Conservation (phyloP, 192 early-diverging fungal species). For the Polychytrium aggregatum region DNA sequence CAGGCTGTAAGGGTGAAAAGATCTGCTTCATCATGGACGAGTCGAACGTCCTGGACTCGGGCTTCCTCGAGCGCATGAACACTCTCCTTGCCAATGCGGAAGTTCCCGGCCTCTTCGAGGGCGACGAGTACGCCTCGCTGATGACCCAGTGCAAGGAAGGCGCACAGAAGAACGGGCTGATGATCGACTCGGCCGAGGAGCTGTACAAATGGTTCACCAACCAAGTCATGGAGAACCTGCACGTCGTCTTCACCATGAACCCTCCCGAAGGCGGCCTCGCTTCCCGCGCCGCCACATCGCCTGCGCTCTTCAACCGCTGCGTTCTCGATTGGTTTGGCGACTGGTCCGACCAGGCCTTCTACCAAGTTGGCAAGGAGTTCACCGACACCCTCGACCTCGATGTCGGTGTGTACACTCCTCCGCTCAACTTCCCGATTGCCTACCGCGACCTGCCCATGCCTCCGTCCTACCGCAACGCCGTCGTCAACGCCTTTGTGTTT, state of each 20-base stretch:
- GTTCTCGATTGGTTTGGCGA: constrained; percentile 99
- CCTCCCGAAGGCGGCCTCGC: constrained; percentile 88
- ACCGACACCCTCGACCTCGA: constrained; percentile 85
- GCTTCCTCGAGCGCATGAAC: constrained; percentile 99
- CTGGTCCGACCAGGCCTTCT: constrained; percentile 96
- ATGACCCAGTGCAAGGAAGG: constrained; percentile 94
- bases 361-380: constrained; percentile 96
- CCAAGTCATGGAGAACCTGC: constrained; percentile 92
- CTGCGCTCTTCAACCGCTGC: constrained; percentile 99
- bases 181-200: constrained; percentile 90
- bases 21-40: constrained; percentile 98
- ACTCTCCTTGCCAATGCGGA: constrained; percentile 97
- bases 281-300: constrained; percentile 89
- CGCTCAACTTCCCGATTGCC: constrained; percentile 60
- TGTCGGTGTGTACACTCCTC: constrained; percentile 49
- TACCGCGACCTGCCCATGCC: constrained; percentile 62
- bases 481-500: constrained; percentile 83
- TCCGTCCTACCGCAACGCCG: constrained; percentile 68
- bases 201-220: constrained; percentile 96
- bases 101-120: constrained; percentile 97
- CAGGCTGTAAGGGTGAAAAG: constrained; percentile 96
- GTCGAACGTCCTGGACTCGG: constrained; percentile 93
- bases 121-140: constrained; percentile 88
- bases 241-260: constrained; percentile 99
- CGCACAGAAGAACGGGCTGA: constrained; percentile 80